phyloP scores from a whole-genome alignment of 2,329 filamentous ascomycete species.

The Penicillium sp. region DNA sequence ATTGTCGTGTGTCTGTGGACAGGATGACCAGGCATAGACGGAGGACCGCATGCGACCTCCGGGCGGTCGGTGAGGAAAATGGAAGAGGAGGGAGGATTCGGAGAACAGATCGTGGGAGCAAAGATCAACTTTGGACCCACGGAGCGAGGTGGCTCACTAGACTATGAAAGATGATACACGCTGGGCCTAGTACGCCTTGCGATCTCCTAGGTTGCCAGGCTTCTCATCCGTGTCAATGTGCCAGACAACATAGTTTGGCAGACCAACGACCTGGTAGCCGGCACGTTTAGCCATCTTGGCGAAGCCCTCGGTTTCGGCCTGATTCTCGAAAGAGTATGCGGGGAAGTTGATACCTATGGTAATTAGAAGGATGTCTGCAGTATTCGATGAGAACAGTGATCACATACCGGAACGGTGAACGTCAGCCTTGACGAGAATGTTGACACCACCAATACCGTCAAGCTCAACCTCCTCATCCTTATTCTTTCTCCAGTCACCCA shows the following conservation, averaged over 20 bases:
- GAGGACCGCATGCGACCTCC: constrained; percentile 3
- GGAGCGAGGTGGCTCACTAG: constrained; percentile 14
- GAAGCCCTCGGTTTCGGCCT: constrained; percentile 98
- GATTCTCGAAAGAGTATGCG: constrained; percentile 94
- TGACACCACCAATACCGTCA: constrained; percentile 95
- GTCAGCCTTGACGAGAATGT: constrained; percentile 96
- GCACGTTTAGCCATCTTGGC: constrained; percentile 98
- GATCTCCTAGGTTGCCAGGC: constrained; percentile 67
- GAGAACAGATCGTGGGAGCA: constrained; percentile 23
- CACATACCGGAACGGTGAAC: constrained; percentile 85
- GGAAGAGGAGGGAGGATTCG: constrained; percentile 19
- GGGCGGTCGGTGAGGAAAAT: constrained; percentile 16
- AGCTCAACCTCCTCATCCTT: constrained; percentile 91
- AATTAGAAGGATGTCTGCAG: constrained; percentile 24
- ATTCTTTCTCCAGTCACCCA: constrained; percentile 91
- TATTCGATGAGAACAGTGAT: too few relatives aligned
- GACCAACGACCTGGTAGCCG: constrained; percentile 85
- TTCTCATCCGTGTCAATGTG: constrained; percentile 97
- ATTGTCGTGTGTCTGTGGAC: constrained; percentile 8
- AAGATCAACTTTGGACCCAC: constrained; percentile 27
- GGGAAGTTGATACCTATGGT: constrained; percentile 90
- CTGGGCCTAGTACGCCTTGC: constrained; percentile 43
- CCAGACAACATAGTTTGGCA: constrained; percentile 98
- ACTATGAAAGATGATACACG: constrained; percentile 12
- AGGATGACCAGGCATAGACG: constrained; percentile 1